Evolutionary conservation across 2,329 filamentous ascomycete species (phyloP), one percentile per base, ranked within the genome.

Genomic region (Cladosporium sp.): DNA sequence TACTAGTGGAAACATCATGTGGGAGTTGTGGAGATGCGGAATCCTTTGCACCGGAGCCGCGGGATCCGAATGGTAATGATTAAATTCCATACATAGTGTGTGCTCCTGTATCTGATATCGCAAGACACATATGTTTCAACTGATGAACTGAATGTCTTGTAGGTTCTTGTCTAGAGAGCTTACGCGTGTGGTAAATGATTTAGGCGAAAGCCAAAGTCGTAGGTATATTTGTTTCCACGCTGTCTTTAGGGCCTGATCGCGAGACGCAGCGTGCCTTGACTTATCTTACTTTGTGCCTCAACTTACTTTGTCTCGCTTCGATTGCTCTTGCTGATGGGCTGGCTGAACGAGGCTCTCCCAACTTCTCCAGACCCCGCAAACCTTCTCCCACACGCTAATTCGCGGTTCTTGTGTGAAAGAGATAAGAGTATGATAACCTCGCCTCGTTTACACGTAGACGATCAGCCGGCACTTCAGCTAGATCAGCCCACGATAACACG

Each of bases 401-500:
- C n/a, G 53, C 53, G 53, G 53, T 13, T 32, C 16, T 13, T 28
- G 49, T 28, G 25, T 5, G 16, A 18, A 10, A 30, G 49, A 30
- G 53, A 36, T 28, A 57, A 4, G 32, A 34, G 18, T 23, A 21
- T 34, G 53, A 57, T 57, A 57, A 57, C 53, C 30, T 34, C n/a
- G 18, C 25, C 57, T 46, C 36, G 39, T 46, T 48, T n/a, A 30
- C 25, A 30, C 49, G 26, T 26, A 46, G 39, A 48, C 34, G 36
- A 43, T 58, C 56, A 58, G 14, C 5, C 57, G 57, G 57, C 57
- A 59, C 21, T 59, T 59, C 23, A n/a, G n/a, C 13, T 25, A 48
- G 26, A 59, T 21, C 8, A 48, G 23, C 25, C 16, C 25, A 6
- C 46, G 11, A 32, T 8, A n/a, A 21, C 28, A 53, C 49, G 32